Evolutionary conservation across 2,329 filamentous ascomycete genomes (phyloP), one percentile per base, ranked within the genome.

Genomic region (Tolypocladium tundrense): DNA sequence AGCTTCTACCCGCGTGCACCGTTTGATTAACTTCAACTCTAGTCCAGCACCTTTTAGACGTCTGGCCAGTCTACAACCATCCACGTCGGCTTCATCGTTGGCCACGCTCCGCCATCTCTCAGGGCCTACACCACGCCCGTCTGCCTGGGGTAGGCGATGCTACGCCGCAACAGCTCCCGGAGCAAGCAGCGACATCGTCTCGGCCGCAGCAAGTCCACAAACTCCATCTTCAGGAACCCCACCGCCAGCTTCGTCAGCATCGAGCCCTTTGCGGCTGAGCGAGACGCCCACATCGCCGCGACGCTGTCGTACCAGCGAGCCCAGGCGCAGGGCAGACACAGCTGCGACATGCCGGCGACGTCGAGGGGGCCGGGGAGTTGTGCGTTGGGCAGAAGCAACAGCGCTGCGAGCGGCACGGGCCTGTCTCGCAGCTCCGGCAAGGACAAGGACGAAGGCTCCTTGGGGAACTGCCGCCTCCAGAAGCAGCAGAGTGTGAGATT

Each of bases 281-380:
- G 81, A 57, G 82, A 88, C 68, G 86, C 86, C 9, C 79, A 83
- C 43, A 77, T 80, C 43, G 86, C 86, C 27, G 86, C 86, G 9
- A 73, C 75, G 40, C 73, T 85, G 64, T 87, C 86, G 1, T 88
- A 82, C 66, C 68, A 73, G 8, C 76, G 79, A 59, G 79, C 81
- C 21, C 74, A 75, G 57, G 73, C 80, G n/a, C 74, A 74, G 54
- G 72, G 73, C 41, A 72, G 75, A 14, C 72, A 58, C 4, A 61
- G 52, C 2, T 45, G 50, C 4, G 63, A 66, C 33, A 60, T 63
- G 58, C 24, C 58, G 27, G 8, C 52, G 14, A 27, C 56, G 14
- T 19, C 53, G 8, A 40, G 40, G 19, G 50, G 24, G 1, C 37
- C 27, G 4, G 13, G 19, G 1, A 19, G 31, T 51, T 40, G n/a